Base-by-base conservation (phyloP, 148 eudicot genomes). In the Nepenthes gracilis region DNA sequence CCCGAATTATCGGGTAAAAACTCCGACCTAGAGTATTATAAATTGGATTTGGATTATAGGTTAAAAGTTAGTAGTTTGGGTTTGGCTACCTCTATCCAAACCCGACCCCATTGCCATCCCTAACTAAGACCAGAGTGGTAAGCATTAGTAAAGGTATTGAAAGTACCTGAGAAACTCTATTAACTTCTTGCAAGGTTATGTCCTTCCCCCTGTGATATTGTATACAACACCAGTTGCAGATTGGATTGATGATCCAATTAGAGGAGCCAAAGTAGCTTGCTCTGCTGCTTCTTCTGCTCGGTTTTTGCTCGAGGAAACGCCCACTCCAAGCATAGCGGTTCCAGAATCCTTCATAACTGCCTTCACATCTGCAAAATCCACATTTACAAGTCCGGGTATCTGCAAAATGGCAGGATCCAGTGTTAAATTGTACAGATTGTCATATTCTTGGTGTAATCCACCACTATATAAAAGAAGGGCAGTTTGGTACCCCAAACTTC, bases 251-350 rank as follows among this genome's bases (percentile, higher is more conserved):
- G 99, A 84, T 55, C 99, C 99, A 47, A 93, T 93, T 51, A 93
- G 77, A 66, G 99, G 99, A 64, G 99, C 95, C 70, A 89, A 66
- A 52, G 99, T 93, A 59, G 99, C 99, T 77, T 93, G 99, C 67
- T 93, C 97, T 51, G 99, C 99, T 62, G 99, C 99, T 81, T 89
- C 99, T 75, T 93, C 97, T 49, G 99, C 99, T 12, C 99, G 96
- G 67, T 93, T 93, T 80, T 89, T 94, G 81, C 99, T 89, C 13
- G 99, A 89, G 2, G 99, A 89, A 63, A 81, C 95, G 49, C 99
- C 99, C 51, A 94, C 97, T 62, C 99, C 99, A 57, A 94, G 97
- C 99, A 94, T 89, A 23, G 99, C 97, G 33, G 99, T 89, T 68
- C 99, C 99, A 33, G 99, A 89, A 74, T 94, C 83, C 75, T 83